These are phyloP conservation scores for Telopea speciosissima DNA, from an alignment of 177 flowering plant genomes.

Conservation along the genomic window DNA sequence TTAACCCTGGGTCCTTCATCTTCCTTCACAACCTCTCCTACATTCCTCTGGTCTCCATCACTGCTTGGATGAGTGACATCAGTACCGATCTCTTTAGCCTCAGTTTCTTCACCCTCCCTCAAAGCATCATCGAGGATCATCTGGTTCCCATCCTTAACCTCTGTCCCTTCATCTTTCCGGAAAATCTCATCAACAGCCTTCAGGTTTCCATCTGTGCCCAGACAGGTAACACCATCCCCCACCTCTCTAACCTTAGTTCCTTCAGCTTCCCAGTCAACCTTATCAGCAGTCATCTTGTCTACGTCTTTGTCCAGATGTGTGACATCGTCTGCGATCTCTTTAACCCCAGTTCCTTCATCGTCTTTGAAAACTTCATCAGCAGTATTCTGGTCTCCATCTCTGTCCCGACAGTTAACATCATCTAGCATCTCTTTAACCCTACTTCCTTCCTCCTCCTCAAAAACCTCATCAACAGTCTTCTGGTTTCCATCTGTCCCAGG, in stretches of 20 bases:
- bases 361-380: background rate
- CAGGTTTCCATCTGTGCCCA: background rate
- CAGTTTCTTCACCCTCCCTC: no score
- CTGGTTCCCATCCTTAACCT: constrained; percentile 4
- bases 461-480: background rate
- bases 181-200: background rate
- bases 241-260: no score
- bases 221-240: no score
- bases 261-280: no score
- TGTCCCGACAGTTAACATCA: background rate
- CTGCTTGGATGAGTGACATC: background rate
- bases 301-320: background rate
- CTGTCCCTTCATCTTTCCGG: background rate
- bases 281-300: background rate
- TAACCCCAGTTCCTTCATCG: background rate
- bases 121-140: no score
- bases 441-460: background rate
- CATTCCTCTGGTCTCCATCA: background rate
- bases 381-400: background rate
- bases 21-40: background rate
- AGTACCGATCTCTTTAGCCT: background rate
- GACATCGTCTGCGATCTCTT: background rate
- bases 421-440: constrained; percentile 2
- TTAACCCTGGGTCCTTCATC: background rate
- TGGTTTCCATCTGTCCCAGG: background rate